Evolutionary conservation across 352 stramenopile genomes (phyloP).

Genomic region (Globisporangium canariense): DNA sequence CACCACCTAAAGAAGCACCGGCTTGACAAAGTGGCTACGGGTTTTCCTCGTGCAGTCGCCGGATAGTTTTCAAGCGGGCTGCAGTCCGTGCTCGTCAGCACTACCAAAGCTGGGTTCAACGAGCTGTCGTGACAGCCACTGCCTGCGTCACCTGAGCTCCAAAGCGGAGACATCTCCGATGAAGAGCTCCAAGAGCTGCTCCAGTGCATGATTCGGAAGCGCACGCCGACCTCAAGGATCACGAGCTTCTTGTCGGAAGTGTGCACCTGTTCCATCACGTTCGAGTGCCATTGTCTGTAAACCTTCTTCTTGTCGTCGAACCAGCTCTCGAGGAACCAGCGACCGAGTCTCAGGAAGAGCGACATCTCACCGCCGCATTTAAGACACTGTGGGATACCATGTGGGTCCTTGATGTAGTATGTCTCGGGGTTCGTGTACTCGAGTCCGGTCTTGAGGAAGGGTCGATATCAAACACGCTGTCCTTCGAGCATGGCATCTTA

Average conservation of each 20-base stretch:
- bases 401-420: conserved; percentile 49
- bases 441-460: conserved; percentile 54
- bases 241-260: conserved; percentile 52
- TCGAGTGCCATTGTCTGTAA: conserved; percentile 40
- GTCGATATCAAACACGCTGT: conserved; percentile 48
- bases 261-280: conserved; percentile 28
- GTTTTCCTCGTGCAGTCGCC: no score
- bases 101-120: no score
- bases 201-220: conserved; percentile 24
- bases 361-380: conserved; percentile 49
- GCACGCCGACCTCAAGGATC: conserved; percentile 63
- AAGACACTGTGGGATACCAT: conserved; percentile 48
- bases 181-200: no score
- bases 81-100: no score
- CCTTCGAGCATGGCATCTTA: conserved; percentile 28
- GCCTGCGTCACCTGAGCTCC: no score
- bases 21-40: no score
- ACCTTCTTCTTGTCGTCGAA: conserved; percentile 28
- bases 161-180: no score
- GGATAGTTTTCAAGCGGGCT: no score
- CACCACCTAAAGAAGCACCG: no score
- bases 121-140: no score
- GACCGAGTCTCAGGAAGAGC: conserved; percentile 41
- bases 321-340: conserved; percentile 49
- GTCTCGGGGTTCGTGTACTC: conserved; percentile 50